Evolutionary conservation across 306 rosid species (phyloP), one percentile per base, ranked within the genome.

Genomic region (Rosa chinensis): DNA sequence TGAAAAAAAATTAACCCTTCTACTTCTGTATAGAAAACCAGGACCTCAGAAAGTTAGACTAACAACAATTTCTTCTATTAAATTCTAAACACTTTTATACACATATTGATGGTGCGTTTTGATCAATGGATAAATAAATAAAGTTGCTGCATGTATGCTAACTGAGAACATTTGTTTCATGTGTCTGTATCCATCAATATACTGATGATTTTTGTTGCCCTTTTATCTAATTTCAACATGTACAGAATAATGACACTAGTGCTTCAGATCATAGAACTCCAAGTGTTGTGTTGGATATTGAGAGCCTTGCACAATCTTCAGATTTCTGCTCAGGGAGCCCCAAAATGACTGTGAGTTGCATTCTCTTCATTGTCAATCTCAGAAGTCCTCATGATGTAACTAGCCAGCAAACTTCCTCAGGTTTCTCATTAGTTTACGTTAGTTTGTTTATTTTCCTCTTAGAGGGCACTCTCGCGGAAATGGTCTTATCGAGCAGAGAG

Each of bases 381-480:
- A 5, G 23, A 18, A 53, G 37, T 10, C 35, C 52, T 78, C 70
- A 11, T 3, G 9, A 12, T 25, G 44, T 47, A 4, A 63, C 61
- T 59, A 10, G 52, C 10, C 16, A 44, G 71, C 12, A 11, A 25
- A 47, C 35, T 32, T 63, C 8, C 12, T 1, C 3, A 21, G 37
- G 62, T 13, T 62, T 48, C 39, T 18, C 47, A 61, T 25, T 72
- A 28, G 39, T 71, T 61, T 44, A 17, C 59, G 5, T 21, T 28
- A 9, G 28, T 32, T 45, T 44, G 32, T 25, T 37, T 32, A 37
- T 37, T 32, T 72, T 63, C 43, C 17, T 9, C 49, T 14, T 67
- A 75, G 84, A 39, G 72, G 42, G 80, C 84, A 68, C 84, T 81
- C 58, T 81, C 84, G 7, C 66, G 84, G 47, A 75, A 75, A 37